Evolutionary conservation across 805 yeast species (phyloP).

Genomic region (Suhomyces xylopsoci): DNA sequence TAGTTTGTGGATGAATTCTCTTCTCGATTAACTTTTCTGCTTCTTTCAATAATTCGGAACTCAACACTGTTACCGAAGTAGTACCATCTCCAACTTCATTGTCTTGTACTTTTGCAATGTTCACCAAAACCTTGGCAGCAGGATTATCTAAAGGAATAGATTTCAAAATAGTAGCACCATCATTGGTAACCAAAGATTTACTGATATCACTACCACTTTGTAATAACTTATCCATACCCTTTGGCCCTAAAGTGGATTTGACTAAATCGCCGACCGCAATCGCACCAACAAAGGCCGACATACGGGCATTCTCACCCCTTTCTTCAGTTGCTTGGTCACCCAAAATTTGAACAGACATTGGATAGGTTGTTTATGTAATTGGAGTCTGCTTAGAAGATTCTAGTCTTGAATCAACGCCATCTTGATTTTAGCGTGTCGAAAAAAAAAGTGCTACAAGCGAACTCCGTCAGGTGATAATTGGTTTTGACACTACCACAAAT

Average conservation of each 20-base stretch:
- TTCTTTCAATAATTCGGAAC: conserved; percentile 89
- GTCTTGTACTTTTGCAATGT: conserved; percentile 93
- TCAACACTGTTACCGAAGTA: conserved; percentile 87
- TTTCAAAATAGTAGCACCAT: conserved; percentile 95
- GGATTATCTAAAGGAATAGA: conserved; percentile 95
- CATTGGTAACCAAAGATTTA: conserved; percentile 82
- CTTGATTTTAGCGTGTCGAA: conserved; percentile 3
- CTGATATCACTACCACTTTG: conserved; percentile 79
- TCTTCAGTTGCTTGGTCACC: conserved; percentile 98
- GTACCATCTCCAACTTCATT: conserved; percentile 99
- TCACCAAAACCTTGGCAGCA: conserved; percentile 93
- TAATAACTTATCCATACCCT: conserved; percentile 96
- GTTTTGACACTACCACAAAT: not conserved
- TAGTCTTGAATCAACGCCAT: not conserved
- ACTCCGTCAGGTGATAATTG: not conserved
- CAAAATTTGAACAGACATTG: conserved; percentile 86
- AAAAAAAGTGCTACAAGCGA: not conserved
- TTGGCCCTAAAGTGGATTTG: conserved; percentile 92
- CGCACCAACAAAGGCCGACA: conserved; percentile 97
- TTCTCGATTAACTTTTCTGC: conserved; percentile 90
- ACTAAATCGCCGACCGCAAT: conserved; percentile 98
- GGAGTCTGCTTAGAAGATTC: not conserved
- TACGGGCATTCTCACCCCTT: conserved; percentile 96
- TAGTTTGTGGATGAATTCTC: conserved; percentile 96
- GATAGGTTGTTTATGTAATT: not conserved